Base-by-base conservation (phyloP, 371 early-diverging fungal genomes). In the Conidiobolus incongruus region DNA sequence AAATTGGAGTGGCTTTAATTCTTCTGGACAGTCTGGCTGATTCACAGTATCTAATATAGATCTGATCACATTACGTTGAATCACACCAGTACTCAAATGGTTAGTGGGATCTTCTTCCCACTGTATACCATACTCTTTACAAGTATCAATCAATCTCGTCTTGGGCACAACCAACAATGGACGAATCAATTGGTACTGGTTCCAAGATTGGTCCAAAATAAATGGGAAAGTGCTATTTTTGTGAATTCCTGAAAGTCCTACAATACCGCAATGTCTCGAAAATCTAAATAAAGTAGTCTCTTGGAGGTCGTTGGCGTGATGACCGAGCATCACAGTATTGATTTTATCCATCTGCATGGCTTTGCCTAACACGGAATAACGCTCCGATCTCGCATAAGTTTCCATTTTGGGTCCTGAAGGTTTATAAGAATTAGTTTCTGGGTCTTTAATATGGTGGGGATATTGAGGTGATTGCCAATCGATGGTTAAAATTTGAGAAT, bases 101-200 rank as follows among this genome's bases (percentile, higher is more conserved):
- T 50, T 50, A 17, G 50, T 46, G 12, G 46, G 40, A 30, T 50
- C 50, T 35, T 50, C 47, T 28, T 46, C 26, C 46, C 47, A 50
- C 24, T 36, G 23, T 0, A 50, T 23, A 16, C 42, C 46, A 16
- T 33, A 38, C 3, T n/a, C 11, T 24, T 26, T 16, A 35, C 46
- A 46, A 30, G 50, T 46, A 21, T 50, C 38, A n/a, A n/a, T 43
- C 15, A 50, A 8, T 21, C 50, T 42, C 15, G 28, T 23, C 40
- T 50, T 38, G 16, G 21, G 12, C 19, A 34, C 21, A 3, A 21
- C 19, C 22, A 22, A 39, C 37, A 44, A 13, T 15, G 30, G 38
- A 15, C 30, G 26, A 20, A 48, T 44, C 22, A 30, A 13, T 30
- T 37, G 30, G 10, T 36, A 32, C 8, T 36, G 10, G 16, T 15